phyloP scores from a whole-genome alignment of 1,284 basidiomycete genomes.

The Ganoderma resinaceum region DNA sequence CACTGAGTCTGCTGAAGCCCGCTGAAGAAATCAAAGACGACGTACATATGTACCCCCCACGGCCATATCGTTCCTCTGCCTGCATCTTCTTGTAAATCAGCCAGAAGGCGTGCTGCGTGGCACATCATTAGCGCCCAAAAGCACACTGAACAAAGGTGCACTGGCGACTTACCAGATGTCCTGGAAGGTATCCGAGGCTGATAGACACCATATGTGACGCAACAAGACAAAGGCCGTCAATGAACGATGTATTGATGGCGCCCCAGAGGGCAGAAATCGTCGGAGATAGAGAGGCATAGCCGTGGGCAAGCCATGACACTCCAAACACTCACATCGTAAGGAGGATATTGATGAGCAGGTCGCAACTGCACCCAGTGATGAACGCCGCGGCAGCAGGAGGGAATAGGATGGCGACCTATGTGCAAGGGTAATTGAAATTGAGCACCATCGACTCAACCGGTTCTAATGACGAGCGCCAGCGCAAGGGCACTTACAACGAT shows the following conservation, averaged over 20 bases:
- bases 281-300: background rate
- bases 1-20: background rate
- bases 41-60: conserved; percentile 56
- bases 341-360: conserved; percentile 82
- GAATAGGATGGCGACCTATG: conserved; percentile 78
- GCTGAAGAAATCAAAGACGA: conserved; percentile 11
- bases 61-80: conserved; percentile 66
- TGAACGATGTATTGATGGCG: conserved; percentile 37
- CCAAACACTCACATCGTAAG: conserved; percentile 65
- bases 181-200: conserved; percentile 80
- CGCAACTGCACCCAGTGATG: conserved; percentile 80
- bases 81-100: conserved; percentile 65
- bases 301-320: no score
- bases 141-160: background rate
- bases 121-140: background rate
- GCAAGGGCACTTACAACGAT: conserved; percentile 37
- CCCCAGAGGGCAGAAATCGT: conserved; percentile 64
- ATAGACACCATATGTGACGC: background rate
- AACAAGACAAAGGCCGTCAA: background rate
- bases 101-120: conserved; percentile 53
- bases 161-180: conserved; percentile 56
- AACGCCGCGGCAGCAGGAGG: conserved; percentile 76
- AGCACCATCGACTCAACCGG: background rate
- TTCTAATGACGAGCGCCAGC: background rate
- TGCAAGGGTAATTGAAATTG: background rate